Evolutionary conservation across 495 filamentous ascomycete species (phyloP), one percentile per base, ranked within the genome.

Genomic region (Lentithecium fluviatile): DNA sequence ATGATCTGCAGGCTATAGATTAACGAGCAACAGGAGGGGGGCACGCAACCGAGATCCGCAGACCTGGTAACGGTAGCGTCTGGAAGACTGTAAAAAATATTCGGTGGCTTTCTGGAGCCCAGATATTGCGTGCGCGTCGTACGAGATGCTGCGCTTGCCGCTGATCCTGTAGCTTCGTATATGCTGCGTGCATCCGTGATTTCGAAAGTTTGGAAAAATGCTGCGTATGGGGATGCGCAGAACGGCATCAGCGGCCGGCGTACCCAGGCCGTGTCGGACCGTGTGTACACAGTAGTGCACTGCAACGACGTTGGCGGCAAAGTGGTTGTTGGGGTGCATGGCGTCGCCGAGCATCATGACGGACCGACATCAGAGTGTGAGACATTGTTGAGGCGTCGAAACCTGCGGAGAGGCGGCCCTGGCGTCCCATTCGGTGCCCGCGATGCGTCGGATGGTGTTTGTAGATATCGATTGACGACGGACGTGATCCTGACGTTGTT

Each of bases 321-420:
- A n/a, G n/a, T n/a, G n/a, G n/a, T n/a, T 21, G n/a, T 58, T 13
- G 46, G 34, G 46, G 11, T 45, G 36, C n/a, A 7, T 10, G 34
- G 10, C 42, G 1, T 43, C 40, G 56, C 26, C 4, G 38, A 13
- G 34, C 6, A 34, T 20, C 24, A 45, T 53, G 19, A 32, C 43
- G 12, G 49, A 23, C 48, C 11, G 37, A 48, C 23, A 36, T 11
- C 3, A 49, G 50, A n/a, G 25, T 60, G 57, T 24, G 47, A 45
- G 46, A 60, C 47, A 45, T 51, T 8, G 36, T 49, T 45, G 42
- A 56, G 25, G 12, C 50, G n/a, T 13, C n/a, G 42, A 53, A 20
- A 21, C n/a, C n/a, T 47, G 29, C 59, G 59, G 59, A 62, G 59
- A 40, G 12, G 32, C 59, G 59, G 59, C 43, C 60, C 60, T 64